A percentile compares a stretch with the other conserved stretches of the same genome.
Conservation (phyloP, 371 early-diverging fungal genomes). For the Conidiobolus incongruus region DNA sequence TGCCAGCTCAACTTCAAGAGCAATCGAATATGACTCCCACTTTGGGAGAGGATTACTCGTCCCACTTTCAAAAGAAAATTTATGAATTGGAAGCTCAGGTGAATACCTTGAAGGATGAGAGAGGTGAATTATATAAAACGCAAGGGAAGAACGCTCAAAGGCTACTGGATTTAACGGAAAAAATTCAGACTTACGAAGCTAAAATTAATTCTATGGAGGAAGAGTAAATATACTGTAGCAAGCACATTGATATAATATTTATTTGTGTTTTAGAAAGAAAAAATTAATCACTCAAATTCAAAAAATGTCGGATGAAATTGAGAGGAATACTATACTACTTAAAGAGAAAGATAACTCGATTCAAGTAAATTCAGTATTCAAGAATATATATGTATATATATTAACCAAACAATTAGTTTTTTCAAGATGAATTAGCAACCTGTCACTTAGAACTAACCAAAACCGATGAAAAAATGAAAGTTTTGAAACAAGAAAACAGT, state of each 20-base stretch:
- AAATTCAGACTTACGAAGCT: conserved; percentile 34
- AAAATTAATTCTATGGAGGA: conserved; percentile 30
- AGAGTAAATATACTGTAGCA: no score
- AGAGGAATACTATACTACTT: conserved; percentile 27
- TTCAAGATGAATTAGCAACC: conserved; percentile 82
- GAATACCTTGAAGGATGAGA: conserved; percentile 56
- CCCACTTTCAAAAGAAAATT: conserved; percentile 24
- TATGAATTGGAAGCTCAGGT: conserved; percentile 56
- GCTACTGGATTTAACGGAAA: conserved; percentile 62
- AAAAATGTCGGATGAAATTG: conserved; percentile 16
- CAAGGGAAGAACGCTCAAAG: conserved; percentile 81
- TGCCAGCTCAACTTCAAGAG: no score
- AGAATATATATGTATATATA: background rate
- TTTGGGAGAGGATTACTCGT: no score
- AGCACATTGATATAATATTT: conserved; percentile 1
- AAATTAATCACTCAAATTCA: conserved; percentile 16
- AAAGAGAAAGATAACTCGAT: conserved; percentile 72
- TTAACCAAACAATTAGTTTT: conserved; percentile 19
- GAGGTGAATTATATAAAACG: conserved; percentile 69
- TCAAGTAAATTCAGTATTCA: conserved; percentile 24
- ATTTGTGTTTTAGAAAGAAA: conserved; percentile 14
- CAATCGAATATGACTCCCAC: no score
- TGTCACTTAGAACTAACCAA: conserved; percentile 75
- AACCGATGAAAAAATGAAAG: conserved; percentile 49
- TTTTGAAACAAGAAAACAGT: conserved; percentile 57